These are phyloP conservation scores for Leccinum subgranulosum DNA, from an alignment of 768 basidiomycete genomes.

Conservation along the genomic window DNA sequence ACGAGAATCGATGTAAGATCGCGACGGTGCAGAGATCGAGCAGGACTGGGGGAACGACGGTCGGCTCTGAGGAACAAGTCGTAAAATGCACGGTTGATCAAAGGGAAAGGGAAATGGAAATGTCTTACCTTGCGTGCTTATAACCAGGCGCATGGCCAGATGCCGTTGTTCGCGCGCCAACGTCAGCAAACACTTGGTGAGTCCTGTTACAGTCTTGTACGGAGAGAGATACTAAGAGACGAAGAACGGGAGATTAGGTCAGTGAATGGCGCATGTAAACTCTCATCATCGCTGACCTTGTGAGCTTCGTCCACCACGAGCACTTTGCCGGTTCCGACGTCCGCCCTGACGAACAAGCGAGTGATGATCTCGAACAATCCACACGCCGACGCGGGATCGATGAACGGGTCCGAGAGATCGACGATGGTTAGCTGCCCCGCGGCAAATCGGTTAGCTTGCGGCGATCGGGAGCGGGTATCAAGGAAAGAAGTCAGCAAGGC, in stretches of 20 bases:
- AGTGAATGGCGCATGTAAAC: not conserved
- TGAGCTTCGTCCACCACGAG: slow-evolving; percentile 76
- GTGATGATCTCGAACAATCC: slow-evolving; percentile 68
- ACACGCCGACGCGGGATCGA: slow-evolving; percentile 65
- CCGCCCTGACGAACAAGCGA: slow-evolving; percentile 59
- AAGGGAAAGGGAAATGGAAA: not conserved
- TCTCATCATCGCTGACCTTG: slow-evolving; percentile 42
- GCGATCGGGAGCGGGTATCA: slow-evolving; percentile 23
- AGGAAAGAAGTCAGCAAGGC: slow-evolving; percentile 59
- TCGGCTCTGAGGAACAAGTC: slow-evolving; percentile 50
- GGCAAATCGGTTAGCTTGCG: slow-evolving; percentile 40
- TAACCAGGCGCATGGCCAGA: slow-evolving; percentile 66
- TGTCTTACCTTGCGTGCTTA: slow-evolving; percentile 65
- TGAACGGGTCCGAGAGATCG: slow-evolving; percentile 71
- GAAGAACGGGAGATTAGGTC: not conserved
- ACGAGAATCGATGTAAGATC: slow-evolving; percentile 73
- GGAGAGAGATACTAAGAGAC: slow-evolving; percentile 54
- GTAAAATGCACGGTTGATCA: not conserved
- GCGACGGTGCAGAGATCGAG: slow-evolving; percentile 64
- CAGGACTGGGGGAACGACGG: slow-evolving; percentile 63
- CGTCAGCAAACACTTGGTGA: slow-evolving; percentile 56
- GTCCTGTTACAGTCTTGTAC: slow-evolving; percentile 42
- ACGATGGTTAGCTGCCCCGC: slow-evolving; percentile 62
- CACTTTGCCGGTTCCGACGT: slow-evolving; percentile 61
- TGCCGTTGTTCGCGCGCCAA: slow-evolving; percentile 71